A percentile compares a stretch with the other conserved stretches of the same genome.
Evolutionary conservation across 345 rosid genomes (phyloP).

Genomic region (Rhodamnia rubescens): DNA sequence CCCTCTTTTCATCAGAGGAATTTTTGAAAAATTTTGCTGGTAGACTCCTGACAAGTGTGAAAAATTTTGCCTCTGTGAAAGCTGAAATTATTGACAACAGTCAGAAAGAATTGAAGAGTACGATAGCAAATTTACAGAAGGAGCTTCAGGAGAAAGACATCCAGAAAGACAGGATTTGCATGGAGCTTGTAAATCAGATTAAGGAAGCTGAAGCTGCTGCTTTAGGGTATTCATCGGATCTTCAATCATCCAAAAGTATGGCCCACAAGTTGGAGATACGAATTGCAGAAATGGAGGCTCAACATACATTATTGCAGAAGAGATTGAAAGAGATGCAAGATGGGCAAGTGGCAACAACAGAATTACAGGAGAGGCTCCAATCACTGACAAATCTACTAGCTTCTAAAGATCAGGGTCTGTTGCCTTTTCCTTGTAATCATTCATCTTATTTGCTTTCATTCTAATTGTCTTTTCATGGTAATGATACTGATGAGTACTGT

Average conservation of each 20-base stretch:
- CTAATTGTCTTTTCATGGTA: not conserved
- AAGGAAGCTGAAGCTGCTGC: conserved; percentile 83
- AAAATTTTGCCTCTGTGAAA: conserved; percentile 34
- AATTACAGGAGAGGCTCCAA: conserved; percentile 45
- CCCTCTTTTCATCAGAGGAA: conserved; percentile 36
- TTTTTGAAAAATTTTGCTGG: conserved; percentile 39
- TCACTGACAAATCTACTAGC: conserved; percentile 37
- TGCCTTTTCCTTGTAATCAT: conserved; percentile 2
- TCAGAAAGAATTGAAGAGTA: conserved; percentile 57
- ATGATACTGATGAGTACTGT: not conserved
- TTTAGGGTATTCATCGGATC: conserved; percentile 42
- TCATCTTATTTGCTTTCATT: not conserved
- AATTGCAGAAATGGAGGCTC: conserved; percentile 33
- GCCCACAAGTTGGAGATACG: conserved; percentile 48
- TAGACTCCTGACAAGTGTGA: conserved; percentile 36
- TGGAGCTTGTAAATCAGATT: conserved; percentile 81
- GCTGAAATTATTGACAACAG: conserved; percentile 35
- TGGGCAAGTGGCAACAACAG: conserved; percentile 29
- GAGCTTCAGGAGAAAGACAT: conserved; percentile 91
- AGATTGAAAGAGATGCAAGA: conserved; percentile 50
- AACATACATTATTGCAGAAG: conserved; percentile 38
- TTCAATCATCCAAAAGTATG: conserved; percentile 43
- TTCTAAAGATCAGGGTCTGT: conserved; percentile 81
- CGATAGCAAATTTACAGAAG: conserved; percentile 60
- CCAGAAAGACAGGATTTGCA: conserved; percentile 67